Percentiles rank a stretch among this genome's conserved stretches.
Conservation (phyloP, 1,284 basidiomycete genomes). For the Anthracocystis setariae region DNA sequence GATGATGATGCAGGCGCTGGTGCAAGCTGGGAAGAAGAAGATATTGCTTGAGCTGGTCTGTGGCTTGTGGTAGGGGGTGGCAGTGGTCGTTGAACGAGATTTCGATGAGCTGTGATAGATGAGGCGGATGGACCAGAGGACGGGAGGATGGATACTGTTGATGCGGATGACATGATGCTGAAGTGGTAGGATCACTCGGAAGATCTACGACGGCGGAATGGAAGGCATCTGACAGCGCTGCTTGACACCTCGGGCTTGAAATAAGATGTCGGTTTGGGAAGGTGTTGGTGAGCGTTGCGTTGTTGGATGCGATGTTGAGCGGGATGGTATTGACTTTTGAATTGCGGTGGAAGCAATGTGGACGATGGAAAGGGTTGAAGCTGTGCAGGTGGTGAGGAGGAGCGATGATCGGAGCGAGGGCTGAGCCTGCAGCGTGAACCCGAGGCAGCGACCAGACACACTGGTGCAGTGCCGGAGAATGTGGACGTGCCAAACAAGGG, state of each 20-base stretch:
- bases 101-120: constrained; percentile 17
- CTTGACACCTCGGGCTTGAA: too few species aligned
- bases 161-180: constrained; percentile 25
- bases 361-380: background rate
- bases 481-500: background rate
- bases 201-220: too few species aligned
- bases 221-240: too few species aligned
- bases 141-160: constrained; percentile 26
- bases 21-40: constrained; percentile 5
- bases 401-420: constrained; percentile 8
- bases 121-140: constrained; percentile 16
- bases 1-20: constrained; percentile 5
- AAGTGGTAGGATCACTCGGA: background rate
- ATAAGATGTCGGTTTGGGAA: too few species aligned
- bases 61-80: constrained; percentile 13
- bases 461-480: constrained; percentile 12
- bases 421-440: constrained; percentile 9
- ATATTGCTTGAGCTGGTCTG: constrained; percentile 7
- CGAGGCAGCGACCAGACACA: background rate
- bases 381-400: background rate
- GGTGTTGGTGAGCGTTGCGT: too few species aligned
- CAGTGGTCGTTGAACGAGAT: constrained; percentile 15
- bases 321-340: too few species aligned
- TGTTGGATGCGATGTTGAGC: too few species aligned
- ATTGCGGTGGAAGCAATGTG: too few species aligned